Evolutionary conservation across 768 basidiomycete genomes (phyloP), one percentile per base, ranked within the genome.

Genomic region (Sistotremastrum niveocremeum): DNA sequence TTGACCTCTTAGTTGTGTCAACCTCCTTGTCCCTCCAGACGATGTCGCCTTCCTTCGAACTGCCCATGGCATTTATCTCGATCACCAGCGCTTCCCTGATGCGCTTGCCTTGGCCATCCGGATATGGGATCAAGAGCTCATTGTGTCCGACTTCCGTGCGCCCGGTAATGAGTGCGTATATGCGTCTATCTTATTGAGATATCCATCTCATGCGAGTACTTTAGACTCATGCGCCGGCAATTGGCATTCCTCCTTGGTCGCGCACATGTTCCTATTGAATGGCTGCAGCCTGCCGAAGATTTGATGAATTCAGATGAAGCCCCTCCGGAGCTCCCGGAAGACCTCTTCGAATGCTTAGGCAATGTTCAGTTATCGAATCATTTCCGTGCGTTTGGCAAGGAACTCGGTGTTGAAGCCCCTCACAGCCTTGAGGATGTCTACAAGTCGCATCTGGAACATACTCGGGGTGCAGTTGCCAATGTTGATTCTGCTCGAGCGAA

Each of bases 351-450:
- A 37, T 91, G 85, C 51, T 66, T 99, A 41, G 84, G 80, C 65
- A 97, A 95, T 59, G 74, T 80, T 7, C 77, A 81, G 44, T 71
- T 99, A 30, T 93, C 87, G 51, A 63, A 70, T 34, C 79, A 81
- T 58, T 97, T 98, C 76, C 77, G 77, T 39, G 79, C 79, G 7
- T 98, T 95, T 55, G 94, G 93, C 11, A 93, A 89, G 60, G 94
- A 97, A 62, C 67, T 99, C 31, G 89, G 83, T 39, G 93, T 94
- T 2, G 65, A 70, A 4, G 94, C 97, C 30, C 73, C 95, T 4
- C 91, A 89, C 69, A 84, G 81, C 42, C 65, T 97, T 43, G 95
- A 98, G 58, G 95, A 98, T 61, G 88, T 98, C 20, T 99, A 99
- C 69, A 99, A 98, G 61, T 78, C 81, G 3, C 94, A 99, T 66